A percentile compares a stretch with the other conserved stretches of the same genome.
phyloP scores from a whole-genome alignment of 306 rosid species.

The Albizia julibrissin region DNA sequence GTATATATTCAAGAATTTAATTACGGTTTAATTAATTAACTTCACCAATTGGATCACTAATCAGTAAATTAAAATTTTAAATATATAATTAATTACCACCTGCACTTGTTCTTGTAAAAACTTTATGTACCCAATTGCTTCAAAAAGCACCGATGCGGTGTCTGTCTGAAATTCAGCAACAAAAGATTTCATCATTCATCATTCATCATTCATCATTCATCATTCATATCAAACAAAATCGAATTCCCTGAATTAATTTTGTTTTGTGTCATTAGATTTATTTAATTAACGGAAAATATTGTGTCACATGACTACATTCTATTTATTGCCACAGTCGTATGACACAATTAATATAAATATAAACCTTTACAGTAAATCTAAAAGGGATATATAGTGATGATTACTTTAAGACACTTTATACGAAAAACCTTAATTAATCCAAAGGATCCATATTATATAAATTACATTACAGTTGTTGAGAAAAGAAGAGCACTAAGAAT shows the following conservation, averaged over 20 bases:
- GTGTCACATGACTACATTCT: not conserved
- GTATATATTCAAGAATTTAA: not conserved
- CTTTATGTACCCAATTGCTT: constrained; percentile 88
- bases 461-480: constrained; percentile 31
- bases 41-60: no score
- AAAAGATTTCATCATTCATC: not conserved
- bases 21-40: not conserved
- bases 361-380: not conserved
- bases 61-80: not conserved
- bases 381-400: not conserved
- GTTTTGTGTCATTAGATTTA: not conserved
- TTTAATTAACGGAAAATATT: no score
- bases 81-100: constrained; percentile 37
- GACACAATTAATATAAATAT: not conserved
- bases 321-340: not conserved
- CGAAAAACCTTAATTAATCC: not conserved
- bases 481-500: constrained; percentile 42
- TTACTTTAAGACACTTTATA: not conserved
- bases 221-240: not conserved
- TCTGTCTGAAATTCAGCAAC: constrained; percentile 68
- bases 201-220: not conserved
- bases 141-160: constrained; percentile 90
- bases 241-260: not conserved
- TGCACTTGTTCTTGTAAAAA: constrained; percentile 91
- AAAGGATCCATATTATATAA: not conserved